phyloP scores from a whole-genome alignment of 768 basidiomycete genomes.

The Tricholoma terreum region DNA sequence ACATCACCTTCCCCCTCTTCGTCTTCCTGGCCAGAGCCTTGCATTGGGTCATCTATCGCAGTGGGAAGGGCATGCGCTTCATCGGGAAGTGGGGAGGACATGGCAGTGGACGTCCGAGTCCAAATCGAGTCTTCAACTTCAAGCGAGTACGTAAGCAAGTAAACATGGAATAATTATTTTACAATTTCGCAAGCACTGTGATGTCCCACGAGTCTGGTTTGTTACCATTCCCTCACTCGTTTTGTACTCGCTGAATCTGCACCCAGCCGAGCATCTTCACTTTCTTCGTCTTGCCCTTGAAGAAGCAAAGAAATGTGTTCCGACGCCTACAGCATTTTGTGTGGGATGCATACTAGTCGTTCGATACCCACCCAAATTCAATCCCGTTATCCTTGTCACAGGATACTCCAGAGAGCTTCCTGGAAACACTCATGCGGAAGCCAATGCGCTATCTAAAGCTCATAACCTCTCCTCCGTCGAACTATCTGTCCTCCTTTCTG shows the following conservation, averaged over 20 bases:
- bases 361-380: conserved; percentile 35
- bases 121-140: conserved; percentile 15
- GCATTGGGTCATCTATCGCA: conserved; percentile 55
- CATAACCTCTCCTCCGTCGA: conserved; percentile 39
- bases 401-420: conserved; percentile 89
- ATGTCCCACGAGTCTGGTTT: conserved; percentile 1
- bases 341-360: conserved; percentile 82
- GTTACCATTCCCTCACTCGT: not conserved
- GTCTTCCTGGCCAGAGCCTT: conserved; percentile 48
- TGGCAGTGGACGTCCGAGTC: conserved; percentile 25
- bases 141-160: not conserved
- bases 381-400: conserved; percentile 60
- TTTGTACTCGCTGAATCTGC: not conserved
- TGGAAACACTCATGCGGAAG: conserved; percentile 97
- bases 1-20: conserved; percentile 58
- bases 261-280: not conserved
- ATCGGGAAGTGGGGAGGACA: conserved; percentile 51
- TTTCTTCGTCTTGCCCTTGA: conserved; percentile 64
- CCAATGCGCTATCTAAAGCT: conserved; percentile 83
- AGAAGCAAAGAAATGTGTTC: conserved; percentile 69
- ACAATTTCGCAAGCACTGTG: too few species aligned
- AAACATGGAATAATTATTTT: not conserved
- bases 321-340: conserved; percentile 78
- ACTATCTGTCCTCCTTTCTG: conserved; percentile 43
- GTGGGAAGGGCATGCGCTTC: conserved; percentile 30